Percentiles rank a stretch among this genome's conserved stretches.
Evolutionary conservation across 768 basidiomycete genomes (phyloP).

Genomic region (Tephrocybe rancida): DNA sequence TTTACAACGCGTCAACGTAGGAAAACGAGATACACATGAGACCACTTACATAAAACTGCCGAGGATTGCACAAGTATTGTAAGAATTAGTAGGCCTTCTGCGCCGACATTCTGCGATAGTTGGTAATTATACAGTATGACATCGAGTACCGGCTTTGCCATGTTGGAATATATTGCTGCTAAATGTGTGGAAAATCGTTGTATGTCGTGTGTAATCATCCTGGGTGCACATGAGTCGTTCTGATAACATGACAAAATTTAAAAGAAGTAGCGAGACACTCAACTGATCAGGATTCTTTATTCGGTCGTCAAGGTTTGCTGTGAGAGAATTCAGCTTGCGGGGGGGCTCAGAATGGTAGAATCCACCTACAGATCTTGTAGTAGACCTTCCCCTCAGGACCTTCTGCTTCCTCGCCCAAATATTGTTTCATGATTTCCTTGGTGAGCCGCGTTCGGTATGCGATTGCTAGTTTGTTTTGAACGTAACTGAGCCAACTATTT

Average conservation of each 20-base stretch:
- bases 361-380: conserved; percentile 81
- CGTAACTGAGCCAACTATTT: conserved; percentile 89
- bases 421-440: conserved; percentile 76
- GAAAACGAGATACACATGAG: not conserved
- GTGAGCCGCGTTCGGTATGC: conserved; percentile 90
- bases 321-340: conserved; percentile 1
- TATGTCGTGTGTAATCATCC: conserved; percentile 96
- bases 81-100: conserved; percentile 84
- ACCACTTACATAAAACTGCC: conserved; percentile 72
- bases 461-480: conserved; percentile 91
- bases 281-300: conserved; percentile 96
- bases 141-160: conserved; percentile 92
- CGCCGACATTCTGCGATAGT: conserved; percentile 90
- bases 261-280: conserved; percentile 23
- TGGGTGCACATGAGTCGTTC: conserved; percentile 27
- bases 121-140: conserved; percentile 96
- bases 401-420: conserved; percentile 75
- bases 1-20: conserved; percentile 8
- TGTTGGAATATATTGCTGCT: conserved; percentile 91
- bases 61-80: conserved; percentile 85
- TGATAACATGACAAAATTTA: no score
- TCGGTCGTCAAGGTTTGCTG: conserved; percentile 92
- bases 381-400: conserved; percentile 80
- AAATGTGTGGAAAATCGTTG: conserved; percentile 89
- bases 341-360: not conserved